These are phyloP conservation scores for Aspergillus incahuasiensis DNA, from an alignment of 495 filamentous ascomycete species.

Conservation along the genomic window DNA sequence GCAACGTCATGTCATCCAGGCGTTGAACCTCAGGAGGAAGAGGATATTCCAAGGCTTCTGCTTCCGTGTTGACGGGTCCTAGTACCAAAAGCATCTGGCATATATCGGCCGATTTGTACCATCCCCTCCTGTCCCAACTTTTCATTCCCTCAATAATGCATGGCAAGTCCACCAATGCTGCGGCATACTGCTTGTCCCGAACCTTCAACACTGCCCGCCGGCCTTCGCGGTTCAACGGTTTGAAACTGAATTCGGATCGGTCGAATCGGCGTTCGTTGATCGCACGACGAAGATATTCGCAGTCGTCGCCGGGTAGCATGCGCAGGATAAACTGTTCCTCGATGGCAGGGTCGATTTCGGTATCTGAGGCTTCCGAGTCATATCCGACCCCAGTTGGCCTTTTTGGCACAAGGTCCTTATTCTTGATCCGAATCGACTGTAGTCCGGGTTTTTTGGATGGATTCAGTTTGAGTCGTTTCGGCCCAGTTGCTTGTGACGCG, in stretches of 20 bases:
- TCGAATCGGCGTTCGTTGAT: constrained; percentile 72
- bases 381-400: constrained; percentile 79
- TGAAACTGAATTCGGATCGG: constrained; percentile 62
- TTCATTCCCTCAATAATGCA: constrained; percentile 95
- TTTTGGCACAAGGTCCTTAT: constrained; percentile 56
- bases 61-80: constrained; percentile 62
- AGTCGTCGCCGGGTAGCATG: constrained; percentile 79
- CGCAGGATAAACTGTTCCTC: constrained; percentile 86
- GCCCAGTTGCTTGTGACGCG: constrained; percentile 21
- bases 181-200: constrained; percentile 68
- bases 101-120: constrained; percentile 91
- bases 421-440: constrained; percentile 50
- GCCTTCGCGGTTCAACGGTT: constrained; percentile 70
- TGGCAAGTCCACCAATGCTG: constrained; percentile 79
- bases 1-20: constrained; percentile 54
- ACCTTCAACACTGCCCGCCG: constrained; percentile 70
- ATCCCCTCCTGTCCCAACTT: constrained; percentile 85
- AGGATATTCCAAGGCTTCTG: constrained; percentile 61
- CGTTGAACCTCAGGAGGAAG: constrained; percentile 62
- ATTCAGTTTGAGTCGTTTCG: constrained; percentile 43
- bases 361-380: constrained; percentile 93
- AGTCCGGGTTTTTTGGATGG: constrained; percentile 40
- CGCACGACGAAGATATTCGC: constrained; percentile 69
- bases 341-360: constrained; percentile 77
- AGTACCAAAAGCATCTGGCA: constrained; percentile 92